These are phyloP conservation scores for Diaporthe nobilis DNA, from an alignment of 2,329 filamentous ascomycete species.

Conservation along the genomic window DNA sequence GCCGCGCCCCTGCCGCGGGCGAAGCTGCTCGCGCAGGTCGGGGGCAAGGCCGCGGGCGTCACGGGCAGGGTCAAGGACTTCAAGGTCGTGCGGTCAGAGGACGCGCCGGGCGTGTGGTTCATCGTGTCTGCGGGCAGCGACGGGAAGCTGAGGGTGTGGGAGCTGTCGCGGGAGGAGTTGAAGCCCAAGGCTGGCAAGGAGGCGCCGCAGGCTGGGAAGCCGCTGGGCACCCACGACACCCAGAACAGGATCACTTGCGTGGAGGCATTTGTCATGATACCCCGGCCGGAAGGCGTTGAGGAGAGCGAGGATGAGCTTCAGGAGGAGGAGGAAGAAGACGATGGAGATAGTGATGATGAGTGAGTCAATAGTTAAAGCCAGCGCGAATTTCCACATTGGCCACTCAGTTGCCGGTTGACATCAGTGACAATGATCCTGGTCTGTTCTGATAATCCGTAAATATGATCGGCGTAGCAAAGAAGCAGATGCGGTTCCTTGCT, in stretches of 20 bases:
- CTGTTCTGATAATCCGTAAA: not conserved
- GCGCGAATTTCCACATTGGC: no score
- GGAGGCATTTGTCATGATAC: conserved; percentile 87
- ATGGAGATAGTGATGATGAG: conserved; percentile 48
- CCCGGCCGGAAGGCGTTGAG: conserved; percentile 72
- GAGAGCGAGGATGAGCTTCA: conserved; percentile 69
- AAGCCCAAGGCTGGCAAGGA: conserved; percentile 48
- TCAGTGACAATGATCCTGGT: not conserved
- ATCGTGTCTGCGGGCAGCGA: conserved; percentile 87
- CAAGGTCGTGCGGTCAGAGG: conserved; percentile 67
- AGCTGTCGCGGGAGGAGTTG: conserved; percentile 63
- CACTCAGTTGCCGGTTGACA: not conserved
- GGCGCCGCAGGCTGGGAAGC: conserved; percentile 65
- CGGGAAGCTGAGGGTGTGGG: conserved; percentile 86
- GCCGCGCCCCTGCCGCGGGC: conserved; percentile 65
- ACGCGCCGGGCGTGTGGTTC: conserved; percentile 61
- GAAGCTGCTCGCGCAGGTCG: conserved; percentile 81
- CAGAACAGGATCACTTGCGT: conserved; percentile 92
- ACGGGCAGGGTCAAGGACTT: conserved; percentile 90
- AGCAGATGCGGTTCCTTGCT: not conserved
- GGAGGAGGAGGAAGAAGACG: conserved; percentile 53
- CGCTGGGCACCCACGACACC: conserved; percentile 86
- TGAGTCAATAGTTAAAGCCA: conserved; percentile 7
- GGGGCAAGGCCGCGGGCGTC: conserved; percentile 78
- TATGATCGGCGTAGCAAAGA: not conserved